Evolutionary conservation across 2,329 filamentous ascomycete genomes (phyloP), one percentile per base, ranked within the genome.

Genomic region (Penicillium brasilianum): DNA sequence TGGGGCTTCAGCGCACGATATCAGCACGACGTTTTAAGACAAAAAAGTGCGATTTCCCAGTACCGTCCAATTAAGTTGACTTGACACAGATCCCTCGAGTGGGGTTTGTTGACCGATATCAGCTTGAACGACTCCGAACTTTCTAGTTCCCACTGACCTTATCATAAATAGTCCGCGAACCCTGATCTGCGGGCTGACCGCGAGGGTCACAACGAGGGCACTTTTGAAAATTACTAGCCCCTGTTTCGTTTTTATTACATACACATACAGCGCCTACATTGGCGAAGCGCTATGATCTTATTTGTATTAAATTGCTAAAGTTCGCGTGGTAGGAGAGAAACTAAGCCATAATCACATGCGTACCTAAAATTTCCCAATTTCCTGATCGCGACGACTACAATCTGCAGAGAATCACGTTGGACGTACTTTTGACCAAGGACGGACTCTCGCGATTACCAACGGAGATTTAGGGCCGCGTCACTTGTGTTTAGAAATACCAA

Each of bases 181-280:
- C 28, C 14, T 16, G 10, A 16, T 7, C 46, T 49, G 46, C 28
- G 46, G 46, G 46, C 10, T 50, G n/a, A 20, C 28, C 46, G 46
- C 28, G n/a, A 34, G 46, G 4, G n/a, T 28, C 22, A 22, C 11
- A 3, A 34, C 11, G 32, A 9, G 8, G 13, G 18, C 20, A 7
- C n/a, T 50, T 49, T 50, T 34, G 46, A 50, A 50, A 50, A 50
- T 50, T 50, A 50, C 46, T 50, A 32, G 28, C n/a, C 16, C 16
- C 32, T 32, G 2, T 18, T 49, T 49, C 9, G 8, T 7, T 1
- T 50, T n/a, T 50, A 34, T 32, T 34, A 14, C n/a, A 7, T 20
- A 13, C 7, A 18, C 9, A 8, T 4, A 1, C 25, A 11, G n/a
- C 10, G 9, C 46, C 9, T 32, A 50, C 5, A 7, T 50, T n/a